Conservation (phyloP, 2,329 filamentous ascomycete species). For the Phaeoacremonium minimum region DNA sequence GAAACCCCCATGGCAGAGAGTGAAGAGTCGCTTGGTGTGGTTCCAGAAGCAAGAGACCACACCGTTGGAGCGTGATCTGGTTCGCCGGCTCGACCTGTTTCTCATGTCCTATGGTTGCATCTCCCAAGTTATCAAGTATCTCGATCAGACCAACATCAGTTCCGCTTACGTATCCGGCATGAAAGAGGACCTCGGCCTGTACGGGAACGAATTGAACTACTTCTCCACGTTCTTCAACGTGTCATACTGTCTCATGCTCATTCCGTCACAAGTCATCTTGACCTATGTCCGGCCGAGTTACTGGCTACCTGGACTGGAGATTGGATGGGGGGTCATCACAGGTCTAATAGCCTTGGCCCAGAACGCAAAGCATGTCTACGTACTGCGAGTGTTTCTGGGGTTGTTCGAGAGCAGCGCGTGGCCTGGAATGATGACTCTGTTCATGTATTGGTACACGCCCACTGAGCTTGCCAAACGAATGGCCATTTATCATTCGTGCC, state of each 20-base stretch:
- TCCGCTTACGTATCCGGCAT: slow-evolving; percentile 33
- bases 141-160: slow-evolving; percentile 31
- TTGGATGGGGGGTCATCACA: slow-evolving; percentile 26
- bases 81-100: slow-evolving; percentile 26
- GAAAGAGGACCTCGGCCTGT: slow-evolving; percentile 26
- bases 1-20: no score
- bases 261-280: slow-evolving; percentile 29
- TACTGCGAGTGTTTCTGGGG: slow-evolving; percentile 32
- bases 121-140: slow-evolving; percentile 22
- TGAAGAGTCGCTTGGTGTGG: neutral
- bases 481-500: slow-evolving; percentile 48
- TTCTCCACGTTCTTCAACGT: slow-evolving; percentile 28
- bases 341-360: slow-evolving; percentile 24
- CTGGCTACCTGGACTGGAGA: slow-evolving; percentile 26
- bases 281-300: slow-evolving; percentile 29
- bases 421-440: slow-evolving; percentile 37
- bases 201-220: slow-evolving; percentile 19
- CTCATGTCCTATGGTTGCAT: slow-evolving; percentile 28
- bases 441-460: slow-evolving; percentile 38
- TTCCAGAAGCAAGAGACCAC: slow-evolving; percentile 14
- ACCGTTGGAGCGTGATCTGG: slow-evolving; percentile 22
- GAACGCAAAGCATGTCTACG: slow-evolving; percentile 28
- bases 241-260: slow-evolving; percentile 27
- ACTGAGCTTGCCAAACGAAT: slow-evolving; percentile 44
- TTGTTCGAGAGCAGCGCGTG: slow-evolving; percentile 32